Base-by-base conservation (phyloP, 2,329 filamentous ascomycete species). In the Ceratocystis colombiana region DNA sequence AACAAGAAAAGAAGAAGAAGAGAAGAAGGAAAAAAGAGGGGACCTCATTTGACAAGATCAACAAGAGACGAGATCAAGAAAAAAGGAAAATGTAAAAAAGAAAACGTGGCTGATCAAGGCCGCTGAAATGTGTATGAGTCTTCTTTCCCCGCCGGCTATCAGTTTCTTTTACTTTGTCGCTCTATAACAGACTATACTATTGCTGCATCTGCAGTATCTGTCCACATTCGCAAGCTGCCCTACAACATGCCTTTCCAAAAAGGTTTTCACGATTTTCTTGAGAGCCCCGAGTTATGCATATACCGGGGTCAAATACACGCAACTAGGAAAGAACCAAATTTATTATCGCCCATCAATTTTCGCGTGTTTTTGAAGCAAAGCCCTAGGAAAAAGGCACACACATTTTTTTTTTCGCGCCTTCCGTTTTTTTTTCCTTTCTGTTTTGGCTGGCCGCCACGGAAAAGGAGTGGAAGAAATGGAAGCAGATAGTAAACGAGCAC, bases 101-200 rank as follows among this genome's bases (percentile, higher is more conserved):
- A 59, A 10, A 59, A 59, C 7, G 28, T 59, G 28, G 25, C 55
- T 7, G 7, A 37, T 41, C 25, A 59, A 33, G 12, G 12, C 28
- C 17, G 22, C 55, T n/a, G 25, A 59, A 59, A 10, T 25, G 48
- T 28, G 10, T 41, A 41, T 12, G 37, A 41, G 37, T 12, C 37
- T 41, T 12, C 37, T 41, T 41, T 41, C 37, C 37, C 37, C 37
- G 37, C 37, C 37, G 15, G 10, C 37, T 12, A 41, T 12, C 37
- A 28, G 55, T 20, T 7, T 22, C 22, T 57, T 30, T 17, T 28
- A 17, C n/a, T 57, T 30, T 15, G 22, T 59, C 15, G 12, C 28
- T 59, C 30, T 59, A 59, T 59, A 59, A n/a, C 55, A 30, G 25
- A 37, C n/a, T n/a, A 37, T 12, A 41, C 28, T 59, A 59, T 59